Evolutionary conservation across 257 asterid species (phyloP).

Genomic region (Solanum rostratum): DNA sequence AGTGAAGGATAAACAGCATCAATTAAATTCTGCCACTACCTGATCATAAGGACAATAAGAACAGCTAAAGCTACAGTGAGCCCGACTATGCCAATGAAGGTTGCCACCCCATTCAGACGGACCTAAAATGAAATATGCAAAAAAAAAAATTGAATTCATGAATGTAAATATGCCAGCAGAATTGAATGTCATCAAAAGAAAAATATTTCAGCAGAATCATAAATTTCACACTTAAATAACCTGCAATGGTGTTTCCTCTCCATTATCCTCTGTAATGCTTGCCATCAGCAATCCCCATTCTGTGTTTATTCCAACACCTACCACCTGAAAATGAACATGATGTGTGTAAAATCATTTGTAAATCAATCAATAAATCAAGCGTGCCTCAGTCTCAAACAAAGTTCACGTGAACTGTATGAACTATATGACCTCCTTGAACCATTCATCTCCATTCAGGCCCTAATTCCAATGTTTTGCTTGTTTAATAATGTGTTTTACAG

Average conservation of each 20-base stretch:
- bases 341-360: neutral
- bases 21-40: conserved; percentile 26
- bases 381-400: neutral
- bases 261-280: conserved; percentile 94
- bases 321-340: conserved; percentile 40
- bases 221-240: conserved; percentile 17
- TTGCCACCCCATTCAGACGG: conserved; percentile 88
- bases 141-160: neutral
- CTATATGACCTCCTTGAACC: neutral
- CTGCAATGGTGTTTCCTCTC: conserved; percentile 99
- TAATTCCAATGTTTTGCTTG: neutral
- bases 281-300: conserved; percentile 99
- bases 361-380: neutral
- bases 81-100: conserved; percentile 86
- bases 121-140: conserved; percentile 38
- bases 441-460: neutral
- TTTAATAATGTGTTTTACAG: neutral
- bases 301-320: conserved; percentile 83
- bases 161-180: neutral
- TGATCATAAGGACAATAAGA: conserved; percentile 57
- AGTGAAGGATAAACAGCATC: conserved; percentile 1
- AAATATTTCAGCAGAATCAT: neutral
- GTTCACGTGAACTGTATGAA: neutral
- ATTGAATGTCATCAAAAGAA: neutral
- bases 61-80: conserved; percentile 67